These are phyloP conservation scores for Gonapodya prolifera DNA, from an alignment of 192 early-diverging fungal species.

Conservation along the genomic window DNA sequence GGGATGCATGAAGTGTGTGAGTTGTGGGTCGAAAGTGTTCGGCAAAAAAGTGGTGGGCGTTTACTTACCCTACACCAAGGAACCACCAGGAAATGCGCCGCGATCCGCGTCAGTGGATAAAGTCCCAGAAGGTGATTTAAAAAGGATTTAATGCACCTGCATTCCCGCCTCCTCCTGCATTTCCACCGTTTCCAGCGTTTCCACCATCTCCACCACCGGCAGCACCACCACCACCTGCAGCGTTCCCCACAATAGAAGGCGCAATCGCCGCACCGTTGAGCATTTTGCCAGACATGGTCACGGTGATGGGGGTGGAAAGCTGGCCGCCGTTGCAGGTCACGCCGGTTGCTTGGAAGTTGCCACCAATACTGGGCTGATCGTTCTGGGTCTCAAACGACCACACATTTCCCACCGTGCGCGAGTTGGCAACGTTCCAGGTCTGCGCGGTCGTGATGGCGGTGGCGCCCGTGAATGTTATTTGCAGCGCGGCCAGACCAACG, in stretches of 20 bases:
- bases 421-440: background rate
- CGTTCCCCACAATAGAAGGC: too few relatives aligned
- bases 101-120: too few relatives aligned
- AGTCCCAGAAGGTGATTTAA: too few relatives aligned
- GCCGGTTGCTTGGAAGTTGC: background rate
- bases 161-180: background rate
- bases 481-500: background rate
- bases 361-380: background rate
- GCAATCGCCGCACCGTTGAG: too few relatives aligned
- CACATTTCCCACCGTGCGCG: background rate
- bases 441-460: background rate
- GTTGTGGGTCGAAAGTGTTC: too few relatives aligned
- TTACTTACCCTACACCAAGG: too few relatives aligned
- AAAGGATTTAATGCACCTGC: background rate
- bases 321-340: too few relatives aligned
- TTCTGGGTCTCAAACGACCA: background rate
- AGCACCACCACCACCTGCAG: background rate
- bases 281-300: too few relatives aligned
- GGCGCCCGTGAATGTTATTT: background rate
- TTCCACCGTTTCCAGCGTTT: background rate
- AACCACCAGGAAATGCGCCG: too few relatives aligned
- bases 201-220: background rate
- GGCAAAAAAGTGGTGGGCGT: too few relatives aligned
- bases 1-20: too few relatives aligned
- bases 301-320: too few relatives aligned